Evolutionary conservation across 306 rosid genomes (phyloP).

Genomic region (Canavalia ensiformis): DNA sequence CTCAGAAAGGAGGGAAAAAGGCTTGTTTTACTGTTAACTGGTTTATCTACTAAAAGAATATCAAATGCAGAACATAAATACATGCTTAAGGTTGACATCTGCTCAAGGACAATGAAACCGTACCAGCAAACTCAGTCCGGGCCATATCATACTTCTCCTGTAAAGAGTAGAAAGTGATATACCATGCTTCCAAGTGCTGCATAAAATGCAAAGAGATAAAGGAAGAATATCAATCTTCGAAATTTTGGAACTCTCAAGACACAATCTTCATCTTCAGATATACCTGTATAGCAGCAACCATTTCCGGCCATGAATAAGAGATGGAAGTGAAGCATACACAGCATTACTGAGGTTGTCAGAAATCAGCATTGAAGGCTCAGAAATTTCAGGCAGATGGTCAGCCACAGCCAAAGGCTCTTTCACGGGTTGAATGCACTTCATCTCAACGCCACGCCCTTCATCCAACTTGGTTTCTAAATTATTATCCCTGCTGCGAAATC

Average conservation of each 20-base stretch:
- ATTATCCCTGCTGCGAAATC: constrained; percentile 55
- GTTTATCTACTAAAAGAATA: neutral
- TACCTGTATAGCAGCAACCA: constrained; percentile 92
- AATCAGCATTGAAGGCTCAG: constrained; percentile 83
- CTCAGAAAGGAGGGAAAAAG: neutral
- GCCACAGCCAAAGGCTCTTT: constrained; percentile 52
- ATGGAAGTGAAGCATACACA: constrained; percentile 83
- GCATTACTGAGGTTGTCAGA: constrained; percentile 58
- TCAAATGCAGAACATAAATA: constrained; percentile 25
- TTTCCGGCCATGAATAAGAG: constrained; percentile 83
- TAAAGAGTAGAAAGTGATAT: constrained; percentile 87
- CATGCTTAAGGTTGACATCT: constrained; percentile 20
- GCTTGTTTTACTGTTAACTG: neutral
- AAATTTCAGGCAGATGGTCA: constrained; percentile 57
- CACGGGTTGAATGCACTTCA: constrained; percentile 55
- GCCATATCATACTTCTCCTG: constrained; percentile 86
- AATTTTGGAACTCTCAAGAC: constrained; percentile 17
- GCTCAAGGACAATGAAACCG: constrained; percentile 34
- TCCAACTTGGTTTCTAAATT: constrained; percentile 32
- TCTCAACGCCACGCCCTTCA: constrained; percentile 62
- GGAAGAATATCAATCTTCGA: constrained; percentile 1
- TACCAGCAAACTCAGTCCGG: constrained; percentile 95
- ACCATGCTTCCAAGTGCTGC: constrained; percentile 95
- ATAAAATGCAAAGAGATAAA: constrained; percentile 32
- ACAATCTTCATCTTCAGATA: constrained; percentile 35